These are phyloP conservation scores for Elsinoe arachidis DNA, from an alignment of 2,329 filamentous ascomycete genomes.

Conservation along the genomic window DNA sequence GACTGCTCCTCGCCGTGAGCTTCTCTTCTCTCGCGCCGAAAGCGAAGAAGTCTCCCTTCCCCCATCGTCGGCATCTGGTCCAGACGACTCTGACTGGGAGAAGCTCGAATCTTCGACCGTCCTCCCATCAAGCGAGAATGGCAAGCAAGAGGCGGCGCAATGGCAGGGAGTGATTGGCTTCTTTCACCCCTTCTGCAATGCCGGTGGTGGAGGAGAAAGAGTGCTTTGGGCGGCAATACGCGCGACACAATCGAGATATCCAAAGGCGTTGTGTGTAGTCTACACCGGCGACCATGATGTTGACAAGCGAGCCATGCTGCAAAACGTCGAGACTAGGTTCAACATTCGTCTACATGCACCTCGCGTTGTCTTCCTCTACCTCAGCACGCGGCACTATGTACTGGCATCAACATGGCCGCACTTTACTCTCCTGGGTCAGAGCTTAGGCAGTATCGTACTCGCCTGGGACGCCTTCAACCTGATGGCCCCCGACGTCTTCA, in stretches of 20 bases:
- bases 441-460: constrained; percentile 74
- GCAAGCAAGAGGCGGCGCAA: constrained; percentile 31
- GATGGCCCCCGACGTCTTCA: constrained; percentile 82
- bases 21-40: constrained; percentile 23
- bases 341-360: constrained; percentile 83
- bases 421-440: constrained; percentile 92
- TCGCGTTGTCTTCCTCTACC: constrained; percentile 79
- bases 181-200: constrained; percentile 98
- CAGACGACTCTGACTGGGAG: constrained; percentile 60
- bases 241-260: constrained; percentile 82
- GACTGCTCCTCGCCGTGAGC: constrained; percentile 25
- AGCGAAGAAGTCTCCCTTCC: constrained; percentile 21
- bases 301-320: constrained; percentile 68
- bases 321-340: constrained; percentile 61
- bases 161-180: constrained; percentile 88
- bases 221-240: constrained; percentile 94
- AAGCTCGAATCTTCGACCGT: constrained; percentile 44
- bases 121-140: constrained; percentile 7
- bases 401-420: constrained; percentile 79
- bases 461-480: constrained; percentile 91
- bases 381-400: constrained; percentile 79
- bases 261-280: constrained; percentile 78
- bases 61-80: constrained; percentile 11
- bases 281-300: constrained; percentile 94
- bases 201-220: constrained; percentile 87